These are phyloP conservation scores for Cladophialophora bantiana DNA, from an alignment of 2,329 filamentous ascomycete species.

Conservation along the genomic window DNA sequence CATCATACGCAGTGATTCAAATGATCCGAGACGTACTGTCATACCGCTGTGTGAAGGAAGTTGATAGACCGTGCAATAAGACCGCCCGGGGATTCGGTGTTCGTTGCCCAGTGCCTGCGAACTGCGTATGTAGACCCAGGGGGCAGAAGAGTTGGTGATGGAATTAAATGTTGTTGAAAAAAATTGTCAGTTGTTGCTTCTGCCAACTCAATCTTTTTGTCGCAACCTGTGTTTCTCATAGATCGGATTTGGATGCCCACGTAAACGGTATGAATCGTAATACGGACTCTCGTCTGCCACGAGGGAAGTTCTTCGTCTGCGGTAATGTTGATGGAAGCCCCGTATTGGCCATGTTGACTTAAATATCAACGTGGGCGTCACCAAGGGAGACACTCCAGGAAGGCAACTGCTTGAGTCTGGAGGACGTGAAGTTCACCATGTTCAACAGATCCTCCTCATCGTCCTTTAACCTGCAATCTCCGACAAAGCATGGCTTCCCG, in stretches of 20 bases:
- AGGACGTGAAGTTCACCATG: not conserved
- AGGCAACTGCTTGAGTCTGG: not conserved
- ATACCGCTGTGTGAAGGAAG: not conserved
- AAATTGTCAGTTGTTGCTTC: not conserved
- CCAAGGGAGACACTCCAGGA: not conserved
- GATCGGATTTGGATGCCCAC: not conserved
- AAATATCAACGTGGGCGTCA: not conserved
- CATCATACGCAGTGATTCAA: not conserved
- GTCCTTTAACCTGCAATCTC: not conserved
- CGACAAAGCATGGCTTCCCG: not conserved
- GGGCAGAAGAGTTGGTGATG: not conserved
- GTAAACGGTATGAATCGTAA: not conserved
- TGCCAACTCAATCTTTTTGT: not conserved
- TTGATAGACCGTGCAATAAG: not conserved
- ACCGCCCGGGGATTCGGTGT: not conserved
- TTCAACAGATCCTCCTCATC: not conserved
- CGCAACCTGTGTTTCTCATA: not conserved
- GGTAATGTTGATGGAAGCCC: not conserved
- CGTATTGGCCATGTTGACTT: not conserved
- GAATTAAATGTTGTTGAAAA: not conserved
- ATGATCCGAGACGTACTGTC: not conserved
- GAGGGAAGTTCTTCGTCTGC: not conserved
- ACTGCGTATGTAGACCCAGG: not conserved
- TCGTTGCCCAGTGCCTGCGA: not conserved
- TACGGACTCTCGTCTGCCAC: not conserved